Evolutionary conservation across 73 alveolate genomes (phyloP).

Genomic region (Tetrahymena elliotti): DNA sequence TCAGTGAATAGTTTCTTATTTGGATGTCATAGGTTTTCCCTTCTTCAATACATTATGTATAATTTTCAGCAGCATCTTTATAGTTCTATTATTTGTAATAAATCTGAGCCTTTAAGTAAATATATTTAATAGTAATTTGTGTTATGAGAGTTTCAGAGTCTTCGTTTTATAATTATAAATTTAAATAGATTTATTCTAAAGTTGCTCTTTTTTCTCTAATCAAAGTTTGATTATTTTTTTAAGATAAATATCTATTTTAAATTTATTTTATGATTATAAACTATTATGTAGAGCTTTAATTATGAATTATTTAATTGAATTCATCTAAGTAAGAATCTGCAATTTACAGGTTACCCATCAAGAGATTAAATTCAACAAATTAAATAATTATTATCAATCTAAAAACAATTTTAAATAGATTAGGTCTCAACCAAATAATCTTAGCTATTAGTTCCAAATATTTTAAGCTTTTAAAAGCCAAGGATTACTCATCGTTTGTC

Average conservation of each 20-base stretch:
- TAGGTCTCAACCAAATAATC: neutral
- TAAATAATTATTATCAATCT: neutral
- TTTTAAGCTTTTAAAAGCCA: neutral
- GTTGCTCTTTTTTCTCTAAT: neutral
- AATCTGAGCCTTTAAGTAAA: neutral
- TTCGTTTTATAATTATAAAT: neutral
- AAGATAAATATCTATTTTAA: neutral
- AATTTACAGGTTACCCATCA: neutral
- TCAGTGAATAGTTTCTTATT: neutral
- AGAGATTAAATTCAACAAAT: neutral
- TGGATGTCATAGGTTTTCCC: neutral
- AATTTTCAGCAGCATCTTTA: neutral
- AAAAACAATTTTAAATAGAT: too few species aligned
- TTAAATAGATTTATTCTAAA: neutral
- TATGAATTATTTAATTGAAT: neutral
- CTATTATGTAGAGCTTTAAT: neutral
- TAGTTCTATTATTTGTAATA: neutral
- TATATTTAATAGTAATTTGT: neutral
- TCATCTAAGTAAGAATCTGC: neutral
- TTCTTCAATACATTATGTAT: neutral
- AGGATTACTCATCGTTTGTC: neutral
- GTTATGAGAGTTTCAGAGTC: neutral
- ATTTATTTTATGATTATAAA: too few species aligned
- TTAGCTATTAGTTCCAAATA: neutral
- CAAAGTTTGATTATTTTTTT: too few species aligned